Evolutionary conservation across 306 rosid species (phyloP).

Genomic region (Arachis stenosperma): DNA sequence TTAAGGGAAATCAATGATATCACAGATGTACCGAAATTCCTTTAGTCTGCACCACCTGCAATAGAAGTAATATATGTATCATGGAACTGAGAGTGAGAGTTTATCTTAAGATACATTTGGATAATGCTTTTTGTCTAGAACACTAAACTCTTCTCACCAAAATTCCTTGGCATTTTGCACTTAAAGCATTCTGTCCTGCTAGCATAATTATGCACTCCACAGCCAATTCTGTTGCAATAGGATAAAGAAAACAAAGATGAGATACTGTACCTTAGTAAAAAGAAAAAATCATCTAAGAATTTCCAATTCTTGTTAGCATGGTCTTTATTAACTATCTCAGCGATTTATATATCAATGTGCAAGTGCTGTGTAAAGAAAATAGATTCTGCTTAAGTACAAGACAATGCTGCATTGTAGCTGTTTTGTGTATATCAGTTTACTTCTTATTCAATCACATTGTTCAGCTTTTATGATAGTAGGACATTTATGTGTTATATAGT

Average conservation of each 20-base stretch:
- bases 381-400: constrained; percentile 30
- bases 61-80: constrained; percentile 33
- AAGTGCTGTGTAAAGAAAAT: constrained; percentile 20
- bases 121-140: neutral
- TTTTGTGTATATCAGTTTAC: constrained; percentile 14
- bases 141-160: constrained; percentile 58
- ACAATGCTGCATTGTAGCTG: constrained; percentile 41
- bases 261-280: neutral
- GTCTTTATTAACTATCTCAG: neutral
- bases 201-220: constrained; percentile 93
- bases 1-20: constrained; percentile 29
- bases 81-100: constrained; percentile 39
- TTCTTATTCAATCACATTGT: constrained; percentile 16
- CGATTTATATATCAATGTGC: constrained; percentile 22
- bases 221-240: constrained; percentile 63
- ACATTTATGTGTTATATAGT: constrained; percentile 20
- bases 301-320: constrained; percentile 2
- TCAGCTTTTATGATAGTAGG: constrained; percentile 17
- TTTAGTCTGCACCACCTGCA: constrained; percentile 60
- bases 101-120: constrained; percentile 31
- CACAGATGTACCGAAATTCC: constrained; percentile 28
- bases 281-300: constrained; percentile 5
- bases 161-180: constrained; percentile 76
- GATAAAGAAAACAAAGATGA: constrained; percentile 29
- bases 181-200: constrained; percentile 80